Conservation (phyloP, 2,329 filamentous ascomycete species). For the Fusarium brachygibbosum region DNA sequence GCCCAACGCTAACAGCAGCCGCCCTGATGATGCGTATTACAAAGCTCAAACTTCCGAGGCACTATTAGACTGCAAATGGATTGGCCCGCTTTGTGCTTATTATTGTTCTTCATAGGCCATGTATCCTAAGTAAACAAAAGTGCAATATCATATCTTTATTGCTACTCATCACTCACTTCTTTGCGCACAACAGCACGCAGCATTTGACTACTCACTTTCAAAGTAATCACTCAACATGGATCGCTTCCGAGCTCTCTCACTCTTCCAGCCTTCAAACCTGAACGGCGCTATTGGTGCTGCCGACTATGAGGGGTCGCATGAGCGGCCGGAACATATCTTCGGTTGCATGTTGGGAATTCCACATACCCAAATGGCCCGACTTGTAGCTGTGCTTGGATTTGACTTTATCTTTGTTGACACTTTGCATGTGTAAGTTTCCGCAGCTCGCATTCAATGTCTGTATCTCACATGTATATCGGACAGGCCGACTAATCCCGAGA, state of each 20-base stretch:
- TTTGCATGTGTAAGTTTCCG: neutral
- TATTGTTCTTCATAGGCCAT: too few species aligned
- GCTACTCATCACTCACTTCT: too few species aligned
- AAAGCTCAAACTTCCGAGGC: neutral
- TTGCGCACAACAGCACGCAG: neutral
- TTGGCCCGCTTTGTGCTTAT: too few species aligned
- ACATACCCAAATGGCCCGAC: conserved; percentile 4
- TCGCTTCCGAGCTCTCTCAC: neutral
- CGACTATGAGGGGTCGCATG: neutral
- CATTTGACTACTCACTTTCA: neutral
- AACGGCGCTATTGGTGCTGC: conserved; percentile 2
- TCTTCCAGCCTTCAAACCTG: conserved; percentile 8
- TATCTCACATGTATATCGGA: neutral
- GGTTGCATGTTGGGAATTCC: conserved; percentile 6
- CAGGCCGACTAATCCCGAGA: conserved; percentile 6
- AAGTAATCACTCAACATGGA: neutral
- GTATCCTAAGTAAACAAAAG: neutral
- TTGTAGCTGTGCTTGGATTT: conserved; percentile 8
- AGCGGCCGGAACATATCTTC: neutral
- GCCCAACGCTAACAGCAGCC: neutral
- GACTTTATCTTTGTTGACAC: conserved; percentile 9
- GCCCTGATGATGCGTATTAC: neutral
- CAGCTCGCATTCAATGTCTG: fast-evolving
- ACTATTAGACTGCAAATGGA: neutral
- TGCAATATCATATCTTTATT: neutral